Base-by-base conservation (phyloP, 2,329 filamentous ascomycete species). In the Fusarium cyanostomum region DNA sequence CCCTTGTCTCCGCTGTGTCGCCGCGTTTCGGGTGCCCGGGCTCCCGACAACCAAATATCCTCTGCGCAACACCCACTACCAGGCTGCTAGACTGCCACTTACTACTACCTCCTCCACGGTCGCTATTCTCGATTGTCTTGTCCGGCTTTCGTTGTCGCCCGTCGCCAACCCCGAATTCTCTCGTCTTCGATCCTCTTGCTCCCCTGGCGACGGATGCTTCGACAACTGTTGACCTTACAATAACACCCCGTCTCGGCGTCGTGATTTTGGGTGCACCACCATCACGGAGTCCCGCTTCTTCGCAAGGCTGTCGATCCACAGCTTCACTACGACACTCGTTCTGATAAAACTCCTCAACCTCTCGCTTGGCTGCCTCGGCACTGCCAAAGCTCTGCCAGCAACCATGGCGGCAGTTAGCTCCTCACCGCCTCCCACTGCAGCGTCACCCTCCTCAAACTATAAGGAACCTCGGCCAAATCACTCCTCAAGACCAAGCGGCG, bases 371-470 rank as follows among this genome's bases (percentile, higher is more conserved):
- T 62, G 62, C 52, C 56, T 44, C 48, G 43, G 52, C 65, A 46
- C 55, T 62, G 54, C 66, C 65, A 53, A 60, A 52, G 55, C 53
- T 28, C 55, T 38, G 42, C 51, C 28, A 27, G 67, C 51, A 59
- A 56, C 49, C 58, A 77, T 77, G 75, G 74, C 74, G 56, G 73
- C 75, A 52, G 71, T 74, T 58, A 71, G 69, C 59, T 67, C 75
- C 30, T 76, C 77, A 45, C 71, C 77, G 52, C 73, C 76, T 52
- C 69, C 71, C 41, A 68, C 71, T 35, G 67, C 73, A 35, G 60
- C 67, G 33, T 70, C 75, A 43, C 61, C 73, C 30, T 69, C 74
- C 44, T 62, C 73, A 26, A 69, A 73, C 62, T 56, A 61, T 50
- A 42, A 59, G 42, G 41, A 57, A 30, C 51, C 52, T 31, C 26